Evolutionary conservation across 331 rosid genomes (phyloP).

Genomic region (Rhamnella rubrinervis): DNA sequence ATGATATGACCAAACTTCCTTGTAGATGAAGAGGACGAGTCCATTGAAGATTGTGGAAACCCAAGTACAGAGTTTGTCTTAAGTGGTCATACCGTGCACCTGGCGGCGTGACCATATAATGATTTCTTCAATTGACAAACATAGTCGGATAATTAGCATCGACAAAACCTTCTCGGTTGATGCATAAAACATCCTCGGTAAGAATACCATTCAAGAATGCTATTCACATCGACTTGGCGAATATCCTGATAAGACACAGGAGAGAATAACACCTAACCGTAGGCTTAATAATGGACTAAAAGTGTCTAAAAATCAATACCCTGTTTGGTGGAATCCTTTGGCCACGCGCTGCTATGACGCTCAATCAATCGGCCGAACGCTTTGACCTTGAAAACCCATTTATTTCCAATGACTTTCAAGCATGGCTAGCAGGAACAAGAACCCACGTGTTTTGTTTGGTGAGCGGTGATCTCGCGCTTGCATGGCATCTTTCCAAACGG

Average conservation of each 20-base stretch:
- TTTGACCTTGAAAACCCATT: not conserved
- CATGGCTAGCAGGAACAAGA: not conserved
- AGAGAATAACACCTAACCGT: not conserved
- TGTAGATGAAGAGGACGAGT: not conserved
- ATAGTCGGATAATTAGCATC: not conserved
- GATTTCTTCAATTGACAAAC: not conserved
- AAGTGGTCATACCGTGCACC: not conserved
- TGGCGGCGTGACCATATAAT: not conserved
- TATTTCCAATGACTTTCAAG: not conserved
- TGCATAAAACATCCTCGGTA: not conserved
- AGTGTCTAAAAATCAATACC: not conserved
- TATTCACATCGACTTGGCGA: not conserved
- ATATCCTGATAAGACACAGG: no score
- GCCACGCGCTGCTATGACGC: not conserved
- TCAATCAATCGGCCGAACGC: not conserved
- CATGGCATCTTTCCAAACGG: not conserved
- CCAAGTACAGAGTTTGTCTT: not conserved
- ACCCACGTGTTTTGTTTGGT: not conserved
- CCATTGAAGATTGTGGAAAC: not conserved
- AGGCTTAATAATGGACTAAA: not conserved
- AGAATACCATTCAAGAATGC: not conserved
- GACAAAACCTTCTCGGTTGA: not conserved
- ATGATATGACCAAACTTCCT: no score
- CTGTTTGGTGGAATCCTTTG: not conserved
- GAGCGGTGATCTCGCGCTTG: not conserved